phyloP scores from a whole-genome alignment of 2,329 filamentous ascomycete genomes.

The Magnaporthales sp. region DNA sequence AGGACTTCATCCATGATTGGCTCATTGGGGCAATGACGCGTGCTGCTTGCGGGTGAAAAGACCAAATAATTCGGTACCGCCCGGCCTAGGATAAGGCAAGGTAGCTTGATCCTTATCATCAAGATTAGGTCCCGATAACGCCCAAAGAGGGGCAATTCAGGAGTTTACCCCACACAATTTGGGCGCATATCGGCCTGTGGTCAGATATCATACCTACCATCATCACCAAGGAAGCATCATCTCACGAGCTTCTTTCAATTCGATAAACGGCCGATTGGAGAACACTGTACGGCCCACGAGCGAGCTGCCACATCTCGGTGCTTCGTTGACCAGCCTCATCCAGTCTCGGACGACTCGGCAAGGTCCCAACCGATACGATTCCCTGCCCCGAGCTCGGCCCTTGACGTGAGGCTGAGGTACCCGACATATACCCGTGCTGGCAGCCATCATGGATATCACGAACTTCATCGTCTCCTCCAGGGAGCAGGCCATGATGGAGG shows the following conservation, averaged over 20 bases:
- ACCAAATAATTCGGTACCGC: background rate
- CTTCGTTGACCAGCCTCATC: background rate
- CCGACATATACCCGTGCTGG: background rate
- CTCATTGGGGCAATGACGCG: background rate
- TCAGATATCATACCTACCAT: background rate
- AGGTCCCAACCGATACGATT: background rate
- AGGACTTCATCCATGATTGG: background rate
- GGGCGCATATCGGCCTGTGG: conserved; percentile 1
- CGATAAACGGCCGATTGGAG: background rate
- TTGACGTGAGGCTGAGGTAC: background rate
- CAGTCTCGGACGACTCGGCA: background rate
- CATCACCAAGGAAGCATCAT: background rate
- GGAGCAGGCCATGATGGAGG: conserved; percentile 76
- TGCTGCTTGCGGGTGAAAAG: background rate
- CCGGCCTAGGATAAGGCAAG: background rate
- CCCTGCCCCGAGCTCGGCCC: background rate
- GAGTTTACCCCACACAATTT: conserved; percentile 3
- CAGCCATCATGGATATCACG: conserved; percentile 73
- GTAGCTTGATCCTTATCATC: background rate
- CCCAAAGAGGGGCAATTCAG: background rate
- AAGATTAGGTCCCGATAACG: conserved; percentile 1
- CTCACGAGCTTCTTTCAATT: background rate
- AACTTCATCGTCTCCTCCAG: conserved; percentile 70
- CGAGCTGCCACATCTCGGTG: background rate
- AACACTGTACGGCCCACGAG: background rate